Conservation (phyloP, 2,329 filamentous ascomycete genomes). For the Fonsecaea erecta region DNA sequence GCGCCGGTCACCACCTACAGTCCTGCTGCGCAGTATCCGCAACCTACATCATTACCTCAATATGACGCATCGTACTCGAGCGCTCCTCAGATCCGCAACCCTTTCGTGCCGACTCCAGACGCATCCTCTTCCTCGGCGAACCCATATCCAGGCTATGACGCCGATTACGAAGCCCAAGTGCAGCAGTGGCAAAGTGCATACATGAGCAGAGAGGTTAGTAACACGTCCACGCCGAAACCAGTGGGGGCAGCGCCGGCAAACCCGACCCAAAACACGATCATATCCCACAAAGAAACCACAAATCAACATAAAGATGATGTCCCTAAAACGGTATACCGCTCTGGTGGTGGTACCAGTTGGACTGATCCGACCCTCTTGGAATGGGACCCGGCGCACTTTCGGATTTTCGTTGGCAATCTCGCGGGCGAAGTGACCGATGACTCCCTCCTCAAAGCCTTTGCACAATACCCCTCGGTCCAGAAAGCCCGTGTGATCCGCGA, state of each 20-base stretch:
- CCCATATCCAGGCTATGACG: conserved; percentile 56
- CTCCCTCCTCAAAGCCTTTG: conserved; percentile 89
- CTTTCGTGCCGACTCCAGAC: conserved; percentile 68
- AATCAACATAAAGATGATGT: conserved; percentile 48
- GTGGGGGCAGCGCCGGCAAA: conserved; percentile 39
- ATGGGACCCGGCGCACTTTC: conserved; percentile 93
- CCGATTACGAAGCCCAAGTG: conserved; percentile 87
- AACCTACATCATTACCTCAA: conserved; percentile 47
- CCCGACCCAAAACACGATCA: conserved; percentile 38
- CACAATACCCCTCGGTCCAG: conserved; percentile 82
- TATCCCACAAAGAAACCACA: conserved; percentile 41
- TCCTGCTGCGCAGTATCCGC: conserved; percentile 37
- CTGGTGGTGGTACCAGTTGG: conserved; percentile 92
- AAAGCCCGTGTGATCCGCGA: conserved; percentile 94
- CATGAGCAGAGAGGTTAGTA: conserved; percentile 63
- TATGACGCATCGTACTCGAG: conserved; percentile 50
- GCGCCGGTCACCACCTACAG: conserved; percentile 43
- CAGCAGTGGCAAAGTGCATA: conserved; percentile 96
- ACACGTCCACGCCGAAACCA: conserved; percentile 35
- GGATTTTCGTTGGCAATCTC: conserved; percentile 94
- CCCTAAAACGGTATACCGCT: conserved; percentile 80
- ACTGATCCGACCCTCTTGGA: conserved; percentile 85
- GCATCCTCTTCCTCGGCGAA: conserved; percentile 50
- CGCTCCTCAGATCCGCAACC: conserved; percentile 71
- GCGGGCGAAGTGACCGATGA: conserved; percentile 98